A percentile compares a stretch with the other conserved stretches of the same genome.
phyloP scores from a whole-genome alignment of 495 filamentous ascomycete species.

The Talaromyces proteolyticus region DNA sequence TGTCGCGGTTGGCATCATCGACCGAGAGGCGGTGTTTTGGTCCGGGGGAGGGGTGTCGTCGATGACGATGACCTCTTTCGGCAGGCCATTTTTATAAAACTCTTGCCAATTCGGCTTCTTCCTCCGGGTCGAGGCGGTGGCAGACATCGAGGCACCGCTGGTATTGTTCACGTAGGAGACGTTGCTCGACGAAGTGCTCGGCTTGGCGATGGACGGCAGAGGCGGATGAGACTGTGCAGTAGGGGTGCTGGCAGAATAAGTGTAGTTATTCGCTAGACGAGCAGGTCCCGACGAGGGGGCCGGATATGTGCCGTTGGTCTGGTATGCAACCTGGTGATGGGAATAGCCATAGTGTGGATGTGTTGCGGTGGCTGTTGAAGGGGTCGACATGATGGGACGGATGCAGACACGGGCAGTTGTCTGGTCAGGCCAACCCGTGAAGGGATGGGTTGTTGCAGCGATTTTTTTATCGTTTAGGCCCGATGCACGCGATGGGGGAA shows the following conservation, averaged over 20 bases:
- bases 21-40: conserved; percentile 27
- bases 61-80: conserved; percentile 93
- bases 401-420: not conserved
- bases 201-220: conserved; percentile 7
- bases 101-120: conserved; percentile 73
- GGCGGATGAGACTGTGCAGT: conserved; percentile 17
- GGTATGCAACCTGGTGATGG: conserved; percentile 56
- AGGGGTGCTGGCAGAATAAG: conserved; percentile 39
- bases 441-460: not conserved
- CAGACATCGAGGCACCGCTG: conserved; percentile 24
- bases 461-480: not conserved
- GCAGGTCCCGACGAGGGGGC: conserved; percentile 41
- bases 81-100: conserved; percentile 90
- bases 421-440: conserved; percentile 8
- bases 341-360: conserved; percentile 64
- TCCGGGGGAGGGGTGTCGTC: conserved; percentile 78
- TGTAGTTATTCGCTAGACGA: conserved; percentile 44
- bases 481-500: not conserved
- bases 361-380: conserved; percentile 74
- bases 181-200: conserved; percentile 12
- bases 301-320: conserved; percentile 47
- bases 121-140: conserved; percentile 52
- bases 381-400: conserved; percentile 66
- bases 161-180: conserved; percentile 12
- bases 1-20: conserved; percentile 19